Evolutionary conservation across 768 basidiomycete species (phyloP), one percentile per base, ranked within the genome.

Genomic region (Lactarius tabidus): DNA sequence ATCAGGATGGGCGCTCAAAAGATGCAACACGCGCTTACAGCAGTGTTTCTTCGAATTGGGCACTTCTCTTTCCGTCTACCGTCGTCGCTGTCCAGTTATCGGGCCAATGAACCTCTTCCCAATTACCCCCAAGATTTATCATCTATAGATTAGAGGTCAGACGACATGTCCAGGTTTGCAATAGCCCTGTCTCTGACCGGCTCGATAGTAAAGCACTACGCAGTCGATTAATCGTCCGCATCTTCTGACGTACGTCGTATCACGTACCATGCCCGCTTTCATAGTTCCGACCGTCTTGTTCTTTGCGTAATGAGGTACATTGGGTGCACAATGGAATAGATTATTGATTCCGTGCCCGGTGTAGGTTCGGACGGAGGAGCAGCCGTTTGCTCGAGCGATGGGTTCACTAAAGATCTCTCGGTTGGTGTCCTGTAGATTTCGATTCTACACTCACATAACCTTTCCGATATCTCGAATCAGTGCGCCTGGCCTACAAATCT

Each of bases 61-160:
- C 97, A 66, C 92, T 95, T 62, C 84, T 80, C 74, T 90, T 90
- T 28, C 95, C 96, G 76, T 98, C 96, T 15, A 83, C 76, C 6
- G 97, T 99, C 26, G 90, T 93, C 1, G 95, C 93, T 3, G 96
- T 98, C 96, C 96, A 98, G 72, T 93, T 88, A 75, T 96, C 94
- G 36, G 89, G 89, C 95, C 95, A 94, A 73, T 94, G 92, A 26
- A 87, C 80, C 61, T 85, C 84, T 35, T 84, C 84, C 86, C 89
- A 90, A 67, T 81, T 85, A 59, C 82, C 80, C 6, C 95, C 95
- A 23, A 93, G 75, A 75, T 98, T 98, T 69, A 97, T 87, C 95
- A 98, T 98, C 85, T 96, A 75, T 59, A 71, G 71, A 57, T 62
- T 17, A 41, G 64, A 65, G 66, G 41, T 67, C 67, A 69, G 62